Evolutionary conservation across 2,329 filamentous ascomycete species (phyloP).

Genomic region (Phialophora tarda): DNA sequence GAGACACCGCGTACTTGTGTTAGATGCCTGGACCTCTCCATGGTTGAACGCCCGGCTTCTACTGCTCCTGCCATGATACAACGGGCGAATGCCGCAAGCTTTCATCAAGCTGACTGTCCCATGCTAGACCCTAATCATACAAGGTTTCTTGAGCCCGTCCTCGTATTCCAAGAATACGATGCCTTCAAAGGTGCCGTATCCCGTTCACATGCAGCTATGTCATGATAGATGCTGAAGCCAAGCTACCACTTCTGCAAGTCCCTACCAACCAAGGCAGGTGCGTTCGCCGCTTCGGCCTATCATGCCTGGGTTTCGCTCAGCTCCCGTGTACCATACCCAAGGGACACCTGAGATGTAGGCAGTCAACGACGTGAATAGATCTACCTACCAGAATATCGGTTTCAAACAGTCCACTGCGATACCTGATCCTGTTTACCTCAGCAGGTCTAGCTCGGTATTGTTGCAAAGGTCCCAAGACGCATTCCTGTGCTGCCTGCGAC

Average conservation of each 20-base stretch:
- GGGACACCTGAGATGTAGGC: not conserved
- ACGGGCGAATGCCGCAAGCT: not conserved
- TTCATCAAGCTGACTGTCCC: conserved; percentile 14
- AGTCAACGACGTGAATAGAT: not conserved
- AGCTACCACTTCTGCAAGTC: not conserved
- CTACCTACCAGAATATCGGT: not conserved
- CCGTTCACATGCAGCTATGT: not conserved
- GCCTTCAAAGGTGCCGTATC: not conserved
- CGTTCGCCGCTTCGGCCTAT: not conserved
- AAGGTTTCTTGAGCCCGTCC: conserved; percentile 4
- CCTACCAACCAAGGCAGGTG: not conserved
- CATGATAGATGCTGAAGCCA: not conserved
- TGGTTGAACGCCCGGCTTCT: not conserved
- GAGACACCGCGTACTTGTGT: not conserved
- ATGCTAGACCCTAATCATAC: not conserved
- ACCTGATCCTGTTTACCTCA: conserved; percentile 2
- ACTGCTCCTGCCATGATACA: not conserved
- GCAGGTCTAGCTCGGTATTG: not conserved
- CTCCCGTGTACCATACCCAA: not conserved
- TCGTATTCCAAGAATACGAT: conserved; percentile 24
- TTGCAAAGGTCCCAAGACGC: not conserved
- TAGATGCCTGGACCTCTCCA: not conserved
- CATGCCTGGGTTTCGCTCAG: not conserved
- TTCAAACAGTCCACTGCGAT: not conserved
- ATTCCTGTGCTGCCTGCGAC: not conserved